Evolutionary conservation across 768 basidiomycete genomes (phyloP), one percentile per base, ranked within the genome.

Genomic region (Goffeauzyma gilvescens): DNA sequence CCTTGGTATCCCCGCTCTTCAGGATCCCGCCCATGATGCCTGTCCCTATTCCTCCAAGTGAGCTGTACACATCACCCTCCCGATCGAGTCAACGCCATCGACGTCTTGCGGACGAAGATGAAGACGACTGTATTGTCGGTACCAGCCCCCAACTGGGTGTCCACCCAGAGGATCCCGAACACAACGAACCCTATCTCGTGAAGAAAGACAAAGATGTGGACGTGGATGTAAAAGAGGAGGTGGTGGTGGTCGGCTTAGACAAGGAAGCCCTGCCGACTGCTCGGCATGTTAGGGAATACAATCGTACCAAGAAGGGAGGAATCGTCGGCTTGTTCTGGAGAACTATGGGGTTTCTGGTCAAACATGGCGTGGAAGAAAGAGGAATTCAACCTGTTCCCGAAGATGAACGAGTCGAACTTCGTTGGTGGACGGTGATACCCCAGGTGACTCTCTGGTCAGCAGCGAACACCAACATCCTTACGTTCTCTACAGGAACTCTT

Each of bases 401-500:
- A 28, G 50, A 52, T 35, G 55, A 60, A 32, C 48, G 58, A 40
- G 54, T 54, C 12, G 41, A 43, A 12, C 44, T 60, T 26, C 54
- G 45, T 21, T 46, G 49, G 46, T 57, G 55, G 54, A 41, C 49
- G 6, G 52, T 57, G 30, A 42, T 60, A 4, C 58, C 58, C 32
- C 55, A 57, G 41, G 55, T 52, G 34, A 60, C 58, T 13, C 31
- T 60, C 4, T 60, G 55, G 54, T 54, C 58, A 2, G 58, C 55
- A 7, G 55, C 51, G 37, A 60, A 60, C 35, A 57, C 56, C 33
- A 60, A 60, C 38, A 57, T 60, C 32, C 44, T 60, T 9, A 55
- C 54, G 21, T 44, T 44, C 36, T 44, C 43, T 13, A 66, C 75
- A 2, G 79, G 79, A 9, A 72, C 75, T 0, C 67, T 81, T 4